phyloP scores from a whole-genome alignment of 164 flowering plant genomes.

The Dillenia turbinata region DNA sequence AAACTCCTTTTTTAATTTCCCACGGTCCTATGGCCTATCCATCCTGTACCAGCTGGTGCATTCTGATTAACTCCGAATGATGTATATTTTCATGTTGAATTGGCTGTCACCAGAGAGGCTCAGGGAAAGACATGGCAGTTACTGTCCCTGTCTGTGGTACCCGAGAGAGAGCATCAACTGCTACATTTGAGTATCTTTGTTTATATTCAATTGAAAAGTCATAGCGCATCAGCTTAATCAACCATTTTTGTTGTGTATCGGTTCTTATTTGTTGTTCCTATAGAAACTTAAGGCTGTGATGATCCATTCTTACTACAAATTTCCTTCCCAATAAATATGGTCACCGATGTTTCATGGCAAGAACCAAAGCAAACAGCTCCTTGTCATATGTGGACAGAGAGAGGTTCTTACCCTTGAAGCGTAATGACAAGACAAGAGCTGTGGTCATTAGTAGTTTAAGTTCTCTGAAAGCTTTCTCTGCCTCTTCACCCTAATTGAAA shows the following conservation, averaged over 20 bases:
- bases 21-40: slow-evolving; percentile 5
- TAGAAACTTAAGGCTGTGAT: background rate
- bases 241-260: slow-evolving; percentile 1
- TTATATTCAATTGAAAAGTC: slow-evolving; percentile 9
- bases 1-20: background rate
- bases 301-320: slow-evolving; percentile 4
- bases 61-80: background rate
- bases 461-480: background rate
- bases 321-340: slow-evolving; percentile 4
- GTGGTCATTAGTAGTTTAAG: too few relatives aligned
- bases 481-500: background rate
- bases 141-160: background rate
- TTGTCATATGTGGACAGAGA: slow-evolving; percentile 7
- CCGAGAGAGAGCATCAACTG: slow-evolving; percentile 4
- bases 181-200: background rate
- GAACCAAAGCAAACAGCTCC: background rate
- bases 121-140: background rate
- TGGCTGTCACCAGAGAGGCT: background rate
- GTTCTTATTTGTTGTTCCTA: background rate
- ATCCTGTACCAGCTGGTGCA: background rate
- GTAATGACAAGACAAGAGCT: too few relatives aligned
- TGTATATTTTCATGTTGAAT: background rate
- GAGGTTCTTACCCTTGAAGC: background rate
- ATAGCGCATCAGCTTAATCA: slow-evolving; percentile 1
- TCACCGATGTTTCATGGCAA: background rate